Evolutionary conservation across 164 flowering plant species (phyloP), one percentile per base, ranked within the genome.

Genomic region (Houttuynia cordata): DNA sequence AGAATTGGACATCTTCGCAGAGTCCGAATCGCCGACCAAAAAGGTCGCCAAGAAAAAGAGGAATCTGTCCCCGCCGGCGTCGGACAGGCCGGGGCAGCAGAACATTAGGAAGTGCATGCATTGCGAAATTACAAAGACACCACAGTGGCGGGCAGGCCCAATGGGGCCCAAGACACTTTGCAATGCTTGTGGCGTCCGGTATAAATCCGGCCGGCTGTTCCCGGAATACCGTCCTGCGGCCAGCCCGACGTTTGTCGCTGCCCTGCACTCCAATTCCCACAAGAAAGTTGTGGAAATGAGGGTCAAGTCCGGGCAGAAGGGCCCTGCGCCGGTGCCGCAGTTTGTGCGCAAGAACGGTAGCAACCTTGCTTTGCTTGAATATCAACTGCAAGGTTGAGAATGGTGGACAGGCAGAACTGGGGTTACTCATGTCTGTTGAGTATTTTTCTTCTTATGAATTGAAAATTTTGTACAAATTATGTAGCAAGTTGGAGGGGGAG

Each of bases 211-310:
- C 39, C 70, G 97, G 37, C 87, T 90, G 59, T 87, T 75, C 81
- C 98, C 98, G 0, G 97, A 93, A 71, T 93, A 93, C 73, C 80
- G 98, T 10, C 98, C 98, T 0, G 97, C 96, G 0, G 97, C 98
- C 0, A 93, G 98, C 62, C 98, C 98, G 0, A 93, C 96, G 0
- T 93, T 83, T 50, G 78, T 79, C 7, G 83, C 97, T 0, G 62
- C 89, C 0, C 3, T 85, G 67, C 99, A 93, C 75, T 90, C 97
- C 51, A 85, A 85, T 64, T 86, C 97, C 14, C 96, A 88, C 73
- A 88, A 80, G 89, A 90, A 91, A 62, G 97, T 93, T 0, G 56
- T 85, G n/a, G 95, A 90, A 75, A 93, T 88, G 95, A 83, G 96
- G 71, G 67, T 7, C 74, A 80, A 65, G 67, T 25, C 9, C 8